phyloP scores from a whole-genome alignment of 305 asterid genomes.

The Nicotiana rustica region DNA sequence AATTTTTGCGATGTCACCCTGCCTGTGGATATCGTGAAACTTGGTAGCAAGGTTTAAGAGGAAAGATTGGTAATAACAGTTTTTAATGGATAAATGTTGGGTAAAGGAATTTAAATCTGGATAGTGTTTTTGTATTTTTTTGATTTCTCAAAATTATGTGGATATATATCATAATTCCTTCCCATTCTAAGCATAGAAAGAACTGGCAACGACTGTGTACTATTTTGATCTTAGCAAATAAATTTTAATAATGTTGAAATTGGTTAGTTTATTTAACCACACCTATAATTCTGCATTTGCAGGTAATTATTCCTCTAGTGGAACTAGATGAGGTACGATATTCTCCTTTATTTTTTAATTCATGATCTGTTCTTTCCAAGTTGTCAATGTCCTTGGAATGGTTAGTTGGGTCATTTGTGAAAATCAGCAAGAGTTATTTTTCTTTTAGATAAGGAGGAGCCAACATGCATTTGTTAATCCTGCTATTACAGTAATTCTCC shows the following conservation, averaged over 20 bases:
- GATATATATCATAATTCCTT: background rate
- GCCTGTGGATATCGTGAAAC: slow-evolving; percentile 11
- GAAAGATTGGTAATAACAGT: background rate
- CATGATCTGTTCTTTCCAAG: slow-evolving; percentile 14
- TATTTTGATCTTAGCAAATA: background rate
- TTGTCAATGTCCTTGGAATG: slow-evolving; percentile 9
- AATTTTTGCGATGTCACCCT: background rate
- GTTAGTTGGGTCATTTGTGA: background rate
- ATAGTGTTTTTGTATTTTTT: slow-evolving; percentile 5
- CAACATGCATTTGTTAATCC: slow-evolving; percentile 97
- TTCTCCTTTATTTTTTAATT: slow-evolving; percentile 39
- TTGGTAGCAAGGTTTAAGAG: background rate
- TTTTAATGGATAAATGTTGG: background rate
- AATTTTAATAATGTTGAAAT: slow-evolving; percentile 14
- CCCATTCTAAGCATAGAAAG: slow-evolving; percentile 11
- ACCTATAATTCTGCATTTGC: slow-evolving; percentile 45
- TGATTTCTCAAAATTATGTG: slow-evolving; percentile 21
- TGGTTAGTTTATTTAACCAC: slow-evolving; percentile 32
- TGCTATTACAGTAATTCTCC: slow-evolving; percentile 90
- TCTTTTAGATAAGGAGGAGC: slow-evolving; percentile 81
- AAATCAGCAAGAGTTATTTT: slow-evolving; percentile 29
- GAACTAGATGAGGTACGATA: slow-evolving; percentile 88
- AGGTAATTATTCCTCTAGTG: slow-evolving; percentile 89
- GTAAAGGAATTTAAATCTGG: background rate
- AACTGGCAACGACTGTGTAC: background rate